phyloP scores from a whole-genome alignment of 176 grass and related monocot genomes.

The Triticum urartu region DNA sequence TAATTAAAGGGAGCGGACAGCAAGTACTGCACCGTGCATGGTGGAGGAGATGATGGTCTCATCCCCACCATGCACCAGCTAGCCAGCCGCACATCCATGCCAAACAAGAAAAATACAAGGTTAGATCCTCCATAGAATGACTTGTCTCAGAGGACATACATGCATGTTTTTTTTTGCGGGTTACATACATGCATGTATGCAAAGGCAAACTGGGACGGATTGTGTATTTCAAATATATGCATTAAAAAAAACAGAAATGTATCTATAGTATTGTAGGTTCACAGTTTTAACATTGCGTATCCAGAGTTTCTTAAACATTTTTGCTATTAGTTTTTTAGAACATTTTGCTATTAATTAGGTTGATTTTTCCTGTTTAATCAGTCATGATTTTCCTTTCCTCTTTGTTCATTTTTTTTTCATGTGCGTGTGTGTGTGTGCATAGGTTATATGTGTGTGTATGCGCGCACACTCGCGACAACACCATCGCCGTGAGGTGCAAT shows the following conservation, averaged over 20 bases:
- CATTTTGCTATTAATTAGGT: too few species aligned
- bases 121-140: not conserved
- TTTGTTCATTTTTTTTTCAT: too few species aligned
- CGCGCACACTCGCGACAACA: too few species aligned
- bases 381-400: too few species aligned
- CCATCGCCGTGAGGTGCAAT: too few species aligned
- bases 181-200: not conserved
- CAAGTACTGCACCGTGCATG: constrained; percentile 44
- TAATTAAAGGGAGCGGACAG: constrained; percentile 55
- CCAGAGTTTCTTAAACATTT: too few species aligned
- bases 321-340: too few species aligned
- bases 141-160: not conserved
- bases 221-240: too few species aligned
- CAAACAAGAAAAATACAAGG: constrained; percentile 42
- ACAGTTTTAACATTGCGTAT: not conserved
- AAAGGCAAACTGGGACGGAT: not conserved
- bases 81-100: constrained; percentile 36
- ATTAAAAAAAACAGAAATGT: not conserved
- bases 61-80: constrained; percentile 45
- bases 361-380: too few species aligned
- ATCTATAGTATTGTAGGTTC: not conserved
- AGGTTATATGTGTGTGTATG: too few species aligned
- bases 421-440: too few species aligned
- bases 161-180: not conserved
- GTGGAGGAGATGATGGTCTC: constrained; percentile 55